Evolutionary conservation across 345 rosid genomes (phyloP).

Genomic region (Brassica rapa): DNA sequence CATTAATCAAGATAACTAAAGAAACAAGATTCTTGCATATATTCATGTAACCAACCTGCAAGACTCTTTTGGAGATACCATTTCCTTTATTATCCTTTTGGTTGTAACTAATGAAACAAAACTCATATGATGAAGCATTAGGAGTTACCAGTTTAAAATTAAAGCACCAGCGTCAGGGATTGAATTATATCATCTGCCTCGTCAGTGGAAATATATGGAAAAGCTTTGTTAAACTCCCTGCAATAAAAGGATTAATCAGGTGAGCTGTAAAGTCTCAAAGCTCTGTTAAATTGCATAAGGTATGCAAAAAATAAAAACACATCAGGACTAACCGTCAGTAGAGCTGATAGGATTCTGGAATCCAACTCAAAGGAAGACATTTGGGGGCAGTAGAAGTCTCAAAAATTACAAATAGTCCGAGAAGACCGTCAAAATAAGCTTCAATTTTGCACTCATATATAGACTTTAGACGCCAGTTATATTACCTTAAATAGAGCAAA

Average conservation of each 20-base stretch:
- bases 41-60: slow-evolving; percentile 62
- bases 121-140: slow-evolving; percentile 1
- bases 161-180: slow-evolving; percentile 79
- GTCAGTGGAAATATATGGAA: slow-evolving; percentile 83
- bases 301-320: not conserved
- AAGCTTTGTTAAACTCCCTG: slow-evolving; percentile 96
- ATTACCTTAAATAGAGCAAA: too few species aligned
- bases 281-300: slow-evolving; percentile 4
- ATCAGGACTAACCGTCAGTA: slow-evolving; percentile 64
- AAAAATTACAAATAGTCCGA: too few species aligned
- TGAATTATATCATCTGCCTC: slow-evolving; percentile 91
- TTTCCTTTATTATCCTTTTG: slow-evolving; percentile 25
- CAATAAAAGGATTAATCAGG: slow-evolving; percentile 17
- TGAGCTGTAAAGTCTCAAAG: slow-evolving; percentile 9
- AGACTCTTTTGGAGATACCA: slow-evolving; percentile 82
- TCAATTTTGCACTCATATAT: too few species aligned
- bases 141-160: slow-evolving; percentile 65
- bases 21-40: too few species aligned
- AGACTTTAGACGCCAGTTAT: too few species aligned
- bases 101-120: not conserved
- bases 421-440: too few species aligned
- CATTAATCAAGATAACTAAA: not conserved
- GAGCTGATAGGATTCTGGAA: slow-evolving; percentile 88
- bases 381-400: too few species aligned
- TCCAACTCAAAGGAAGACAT: slow-evolving; percentile 61